These are phyloP conservation scores for Epichloe coenophiala DNA, from an alignment of 2,329 filamentous ascomycete genomes.

Conservation along the genomic window DNA sequence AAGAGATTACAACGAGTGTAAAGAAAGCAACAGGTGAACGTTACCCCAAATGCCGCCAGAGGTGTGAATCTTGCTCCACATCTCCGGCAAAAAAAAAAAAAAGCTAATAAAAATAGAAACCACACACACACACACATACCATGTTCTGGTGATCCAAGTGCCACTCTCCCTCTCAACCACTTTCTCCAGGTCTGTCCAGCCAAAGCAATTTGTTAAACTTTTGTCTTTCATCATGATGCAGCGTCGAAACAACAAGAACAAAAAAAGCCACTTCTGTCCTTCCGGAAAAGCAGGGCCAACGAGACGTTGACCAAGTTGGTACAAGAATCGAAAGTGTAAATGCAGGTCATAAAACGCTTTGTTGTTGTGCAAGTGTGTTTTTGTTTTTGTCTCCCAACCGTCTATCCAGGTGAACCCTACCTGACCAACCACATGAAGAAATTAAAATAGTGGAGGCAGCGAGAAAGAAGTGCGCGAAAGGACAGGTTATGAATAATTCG, in stretches of 20 bases:
- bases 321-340: constrained; percentile 31
- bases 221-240: constrained; percentile 18
- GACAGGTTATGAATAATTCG: background rate
- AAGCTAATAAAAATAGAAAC: constrained; percentile 7
- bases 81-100: background rate
- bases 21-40: constrained; percentile 17
- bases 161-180: constrained; percentile 5
- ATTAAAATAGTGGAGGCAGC: background rate
- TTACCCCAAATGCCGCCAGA: background rate
- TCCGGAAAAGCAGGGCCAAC: constrained; percentile 14
- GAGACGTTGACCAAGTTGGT: constrained; percentile 25
- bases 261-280: constrained; percentile 5
- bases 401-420: constrained; percentile 21
- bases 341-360: constrained; percentile 25
- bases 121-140: constrained; percentile 14
- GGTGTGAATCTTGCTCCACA: background rate
- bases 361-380: constrained; percentile 24
- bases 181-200: background rate
- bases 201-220: constrained; percentile 3
- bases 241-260: constrained; percentile 4
- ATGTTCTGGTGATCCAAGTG: constrained; percentile 2
- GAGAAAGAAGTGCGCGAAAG: constrained; percentile 1
- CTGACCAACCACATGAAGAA: constrained; percentile 10
- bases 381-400: constrained; percentile 15
- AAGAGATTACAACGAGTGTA: constrained; percentile 40